Evolutionary conservation across 1,284 basidiomycete species (phyloP).

Genomic region (Heterobasidion annosum): DNA sequence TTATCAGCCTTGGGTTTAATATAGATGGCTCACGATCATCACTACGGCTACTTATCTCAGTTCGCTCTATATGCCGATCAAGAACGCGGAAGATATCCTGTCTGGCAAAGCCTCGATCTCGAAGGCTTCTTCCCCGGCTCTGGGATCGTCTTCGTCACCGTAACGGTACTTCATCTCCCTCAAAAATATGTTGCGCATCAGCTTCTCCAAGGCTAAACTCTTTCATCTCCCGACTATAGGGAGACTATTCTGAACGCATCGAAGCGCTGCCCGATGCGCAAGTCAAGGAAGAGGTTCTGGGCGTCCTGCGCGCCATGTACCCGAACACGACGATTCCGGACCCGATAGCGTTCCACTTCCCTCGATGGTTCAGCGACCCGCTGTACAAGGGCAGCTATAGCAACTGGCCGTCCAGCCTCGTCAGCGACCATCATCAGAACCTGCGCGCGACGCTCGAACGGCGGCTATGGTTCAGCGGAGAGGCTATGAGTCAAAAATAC

Average conservation of each 20-base stretch:
- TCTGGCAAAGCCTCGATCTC: conserved; percentile 66
- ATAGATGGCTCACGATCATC: not conserved
- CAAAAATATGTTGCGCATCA: not conserved
- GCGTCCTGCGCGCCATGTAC: conserved; percentile 49
- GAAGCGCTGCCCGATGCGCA: conserved; percentile 39
- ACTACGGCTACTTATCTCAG: conserved; percentile 21
- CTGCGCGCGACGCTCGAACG: conserved; percentile 33
- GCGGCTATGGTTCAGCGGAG: not conserved
- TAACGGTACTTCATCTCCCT: conserved; percentile 36
- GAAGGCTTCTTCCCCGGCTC: conserved; percentile 50
- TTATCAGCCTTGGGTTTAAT: not conserved
- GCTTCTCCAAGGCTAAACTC: not conserved
- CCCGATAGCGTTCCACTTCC: conserved; percentile 38
- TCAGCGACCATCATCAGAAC: conserved; percentile 44
- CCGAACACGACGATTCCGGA: conserved; percentile 25
- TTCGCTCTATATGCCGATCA: conserved; percentile 57
- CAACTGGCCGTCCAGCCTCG: conserved; percentile 52
- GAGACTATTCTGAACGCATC: conserved; percentile 48
- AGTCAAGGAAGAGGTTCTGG: conserved; percentile 44
- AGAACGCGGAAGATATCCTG: conserved; percentile 54
- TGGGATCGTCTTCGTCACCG: conserved; percentile 55
- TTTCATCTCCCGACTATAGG: conserved; percentile 29
- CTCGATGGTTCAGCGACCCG: conserved; percentile 39
- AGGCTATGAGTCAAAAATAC: not conserved
- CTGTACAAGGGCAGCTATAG: conserved; percentile 51